Evolutionary conservation across 2,329 filamentous ascomycete genomes (phyloP).

Genomic region (Metarhizium robertsii): DNA sequence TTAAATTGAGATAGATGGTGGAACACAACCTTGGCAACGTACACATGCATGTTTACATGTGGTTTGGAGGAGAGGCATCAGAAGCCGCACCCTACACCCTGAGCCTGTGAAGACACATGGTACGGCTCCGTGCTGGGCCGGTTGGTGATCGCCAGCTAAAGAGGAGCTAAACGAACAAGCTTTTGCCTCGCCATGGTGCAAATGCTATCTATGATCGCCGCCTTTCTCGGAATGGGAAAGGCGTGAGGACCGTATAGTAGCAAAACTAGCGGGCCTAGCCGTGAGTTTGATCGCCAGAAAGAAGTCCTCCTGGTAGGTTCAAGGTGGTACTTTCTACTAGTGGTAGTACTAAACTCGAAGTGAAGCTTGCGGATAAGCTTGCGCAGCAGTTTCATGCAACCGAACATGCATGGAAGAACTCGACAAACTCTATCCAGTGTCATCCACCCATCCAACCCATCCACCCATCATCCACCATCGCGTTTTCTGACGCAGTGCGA

Average conservation of each 20-base stretch:
- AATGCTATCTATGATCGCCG: background rate
- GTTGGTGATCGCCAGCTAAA: too few species aligned
- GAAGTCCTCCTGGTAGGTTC: background rate
- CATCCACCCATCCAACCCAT: background rate
- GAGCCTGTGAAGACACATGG: too few species aligned
- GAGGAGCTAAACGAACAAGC: background rate
- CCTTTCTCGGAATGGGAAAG: background rate
- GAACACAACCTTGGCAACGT: too few species aligned
- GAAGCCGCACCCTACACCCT: too few species aligned
- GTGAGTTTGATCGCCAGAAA: background rate
- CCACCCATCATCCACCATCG: too few species aligned
- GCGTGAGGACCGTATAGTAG: background rate
- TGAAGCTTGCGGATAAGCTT: background rate
- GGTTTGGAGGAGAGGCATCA: too few species aligned
- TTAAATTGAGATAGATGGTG: too few species aligned
- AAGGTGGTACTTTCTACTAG: too few species aligned
- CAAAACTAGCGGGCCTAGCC: background rate
- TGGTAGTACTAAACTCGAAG: background rate
- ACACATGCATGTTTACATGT: background rate
- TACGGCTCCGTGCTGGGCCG: too few species aligned
- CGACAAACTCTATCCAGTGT: background rate
- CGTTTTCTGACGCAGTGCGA: background rate
- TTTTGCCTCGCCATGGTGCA: background rate
- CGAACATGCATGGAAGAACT: background rate
- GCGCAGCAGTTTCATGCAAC: background rate